A percentile compares a stretch with the other conserved stretches of the same genome.
phyloP scores from a whole-genome alignment of 2,329 filamentous ascomycete genomes.

The Lasiodiplodia gonubiensis region DNA sequence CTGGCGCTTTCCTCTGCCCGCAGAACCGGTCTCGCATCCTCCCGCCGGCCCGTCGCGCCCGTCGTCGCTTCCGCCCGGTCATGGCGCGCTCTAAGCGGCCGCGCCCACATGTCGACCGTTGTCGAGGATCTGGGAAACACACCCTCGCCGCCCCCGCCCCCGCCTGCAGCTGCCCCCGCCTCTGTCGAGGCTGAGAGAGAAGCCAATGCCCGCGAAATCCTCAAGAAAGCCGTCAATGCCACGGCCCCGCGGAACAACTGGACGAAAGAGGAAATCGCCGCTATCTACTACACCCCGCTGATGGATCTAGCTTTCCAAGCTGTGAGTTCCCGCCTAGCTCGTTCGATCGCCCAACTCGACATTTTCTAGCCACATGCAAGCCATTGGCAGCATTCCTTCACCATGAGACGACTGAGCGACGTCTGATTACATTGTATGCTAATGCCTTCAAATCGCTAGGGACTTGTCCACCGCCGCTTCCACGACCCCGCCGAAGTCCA shows the following conservation, averaged over 20 bases:
- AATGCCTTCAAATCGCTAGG: conserved; percentile 46
- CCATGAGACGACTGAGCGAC: neutral
- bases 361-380: neutral
- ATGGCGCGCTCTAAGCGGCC: conserved; percentile 18
- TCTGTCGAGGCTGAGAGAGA: conserved; percentile 21
- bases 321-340: conserved; percentile 54
- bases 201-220: conserved; percentile 33
- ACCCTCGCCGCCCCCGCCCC: conserved; percentile 19
- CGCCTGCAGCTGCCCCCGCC: conserved; percentile 1
- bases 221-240: conserved; percentile 63
- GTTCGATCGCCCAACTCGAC: neutral
- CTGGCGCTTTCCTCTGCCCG: conserved; percentile 3
- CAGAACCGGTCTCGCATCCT: neutral
- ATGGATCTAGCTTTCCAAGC: conserved; percentile 79
- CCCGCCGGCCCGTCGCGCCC: conserved; percentile 9
- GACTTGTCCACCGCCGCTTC: conserved; percentile 79
- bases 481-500: conserved; percentile 84
- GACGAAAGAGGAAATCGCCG: conserved; percentile 80
- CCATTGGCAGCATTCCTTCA: conserved; percentile 1
- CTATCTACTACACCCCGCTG: conserved; percentile 81
- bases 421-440: neutral
- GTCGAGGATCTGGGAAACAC: conserved; percentile 21
- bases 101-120: conserved; percentile 26
- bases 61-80: neutral
- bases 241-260: conserved; percentile 71